phyloP scores from a whole-genome alignment of 495 filamentous ascomycete genomes.

The Penicillium coprophilum region DNA sequence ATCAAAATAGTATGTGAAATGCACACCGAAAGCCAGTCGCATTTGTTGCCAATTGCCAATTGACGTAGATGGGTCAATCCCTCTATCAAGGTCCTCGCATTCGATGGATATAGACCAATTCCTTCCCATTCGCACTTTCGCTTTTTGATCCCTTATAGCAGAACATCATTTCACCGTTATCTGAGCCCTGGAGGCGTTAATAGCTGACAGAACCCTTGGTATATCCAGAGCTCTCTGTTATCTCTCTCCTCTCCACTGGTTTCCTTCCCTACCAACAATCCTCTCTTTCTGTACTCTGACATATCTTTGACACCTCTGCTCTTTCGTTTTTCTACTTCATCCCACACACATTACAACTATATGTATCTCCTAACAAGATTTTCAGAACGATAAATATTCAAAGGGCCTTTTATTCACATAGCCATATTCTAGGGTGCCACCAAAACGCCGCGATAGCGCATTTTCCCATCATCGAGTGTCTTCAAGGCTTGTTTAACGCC shows the following conservation, averaged over 20 bases:
- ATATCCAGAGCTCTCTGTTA: neutral
- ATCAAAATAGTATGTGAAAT: neutral
- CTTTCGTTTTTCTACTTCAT: neutral
- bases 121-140: neutral
- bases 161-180: neutral
- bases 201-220: neutral
- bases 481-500: conserved; percentile 54
- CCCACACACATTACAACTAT: neutral
- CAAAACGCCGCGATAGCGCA: conserved; percentile 59
- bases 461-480: conserved; percentile 53
- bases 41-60: neutral
- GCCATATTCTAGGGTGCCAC: conserved; percentile 20
- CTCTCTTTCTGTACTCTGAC: neutral
- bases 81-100: neutral
- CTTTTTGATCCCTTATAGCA: neutral
- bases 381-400: neutral
- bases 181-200: neutral
- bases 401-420: too few relatives aligned
- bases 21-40: neutral
- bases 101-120: neutral
- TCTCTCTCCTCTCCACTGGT: neutral
- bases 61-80: neutral
- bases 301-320: neutral
- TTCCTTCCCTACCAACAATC: neutral
- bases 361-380: neutral